Evolutionary conservation across 257 asterid species (phyloP), one percentile per base, ranked within the genome.

Genomic region (Fraxinus pennsylvanica): DNA sequence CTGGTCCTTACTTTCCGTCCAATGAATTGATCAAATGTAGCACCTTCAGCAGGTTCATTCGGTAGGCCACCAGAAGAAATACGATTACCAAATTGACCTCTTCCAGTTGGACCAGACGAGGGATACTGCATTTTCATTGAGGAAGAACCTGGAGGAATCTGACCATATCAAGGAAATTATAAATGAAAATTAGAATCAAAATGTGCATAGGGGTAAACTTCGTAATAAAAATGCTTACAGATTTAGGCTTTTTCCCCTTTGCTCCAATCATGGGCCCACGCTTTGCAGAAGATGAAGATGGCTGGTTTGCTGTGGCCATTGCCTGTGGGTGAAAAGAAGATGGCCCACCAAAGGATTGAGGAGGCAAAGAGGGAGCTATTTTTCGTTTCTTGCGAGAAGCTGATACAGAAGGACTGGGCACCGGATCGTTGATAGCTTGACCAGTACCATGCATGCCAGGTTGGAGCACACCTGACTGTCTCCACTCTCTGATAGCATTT

Each of bases 301-400:
- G 93, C 86, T 90, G 97, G 86, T 86, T 86, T 65, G 85, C 71
- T 50, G 89, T 52, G 74, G 85, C 72, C 85, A 87, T 77, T 38
- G 71, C 69, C 73, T 83, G 88, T 65, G 88, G 85, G 69, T 75
- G 89, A 77, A 84, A 87, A 72, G 89, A 88, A 54, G 89, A 84
- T 54, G 88, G 92, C 59, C 82, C 90, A 80, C 85, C 90, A 80
- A 84, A 86, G 66, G 93, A 82, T 36, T 86, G 89, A 72, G 92
- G 73, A 83, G 95, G 88, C 75, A 87, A 74, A 17, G 91, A 57
- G 3, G 89, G 82, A 68, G 88, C 81, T 65, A 85, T 76, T 81
- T 90, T 91, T 80, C 84, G 91, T 77, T 91, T 90, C 73, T 90
- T 90, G 79, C 88, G 93, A 82, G 95, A 90, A 76, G 93, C 95